Evolutionary conservation across 345 rosid species (phyloP).

Genomic region (Garcia nutans): DNA sequence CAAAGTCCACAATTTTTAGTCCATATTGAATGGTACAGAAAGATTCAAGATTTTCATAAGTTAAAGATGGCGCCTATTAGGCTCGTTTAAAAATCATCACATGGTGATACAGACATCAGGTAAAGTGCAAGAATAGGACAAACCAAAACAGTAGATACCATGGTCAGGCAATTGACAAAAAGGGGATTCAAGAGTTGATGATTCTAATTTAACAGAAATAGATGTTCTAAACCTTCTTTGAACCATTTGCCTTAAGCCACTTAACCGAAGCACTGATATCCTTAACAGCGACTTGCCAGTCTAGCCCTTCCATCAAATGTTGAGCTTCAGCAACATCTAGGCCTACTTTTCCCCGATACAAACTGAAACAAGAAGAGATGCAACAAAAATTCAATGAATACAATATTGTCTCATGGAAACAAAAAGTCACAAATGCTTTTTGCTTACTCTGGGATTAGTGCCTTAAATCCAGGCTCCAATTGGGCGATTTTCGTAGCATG

Average conservation of each 20-base stretch:
- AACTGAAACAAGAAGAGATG: slow-evolving; percentile 34
- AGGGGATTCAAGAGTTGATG: background rate
- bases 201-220: background rate
- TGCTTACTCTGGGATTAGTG: slow-evolving; percentile 84
- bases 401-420: background rate
- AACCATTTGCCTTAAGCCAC: slow-evolving; percentile 94
- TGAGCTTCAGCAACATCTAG: slow-evolving; percentile 88
- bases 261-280: slow-evolving; percentile 78
- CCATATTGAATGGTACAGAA: background rate
- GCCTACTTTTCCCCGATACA: slow-evolving; percentile 95
- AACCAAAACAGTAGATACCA: background rate
- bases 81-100: background rate
- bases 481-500: slow-evolving; percentile 83
- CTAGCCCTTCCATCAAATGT: slow-evolving; percentile 88
- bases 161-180: background rate
- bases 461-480: slow-evolving; percentile 73
- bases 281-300: slow-evolving; percentile 92
- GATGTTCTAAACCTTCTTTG: slow-evolving; percentile 55
- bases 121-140: background rate
- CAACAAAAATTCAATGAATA: background rate
- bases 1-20: background rate
- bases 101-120: background rate
- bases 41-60: background rate
- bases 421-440: background rate
- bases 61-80: background rate